A percentile compares a stretch with the other conserved stretches of the same genome.
Conservation (phyloP, 345 rosid species). For the Boechera retrofracta region DNA sequence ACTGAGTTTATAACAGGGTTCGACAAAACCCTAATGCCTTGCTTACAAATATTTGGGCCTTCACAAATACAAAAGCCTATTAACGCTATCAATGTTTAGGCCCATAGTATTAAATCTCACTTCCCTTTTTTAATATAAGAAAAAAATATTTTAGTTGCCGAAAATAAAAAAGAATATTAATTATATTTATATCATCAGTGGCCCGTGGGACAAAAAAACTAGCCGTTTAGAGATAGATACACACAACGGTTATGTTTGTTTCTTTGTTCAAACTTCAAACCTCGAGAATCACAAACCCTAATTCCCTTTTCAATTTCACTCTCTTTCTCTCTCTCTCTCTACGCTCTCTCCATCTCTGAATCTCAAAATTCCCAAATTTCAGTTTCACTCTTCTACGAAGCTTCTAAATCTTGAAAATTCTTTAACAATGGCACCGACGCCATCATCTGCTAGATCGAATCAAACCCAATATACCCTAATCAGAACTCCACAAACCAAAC, state of each 20-base stretch:
- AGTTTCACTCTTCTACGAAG: background rate
- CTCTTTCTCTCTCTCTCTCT: slow-evolving; percentile 5
- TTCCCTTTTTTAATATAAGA: background rate
- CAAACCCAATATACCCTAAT: slow-evolving; percentile 50
- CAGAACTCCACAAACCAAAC: slow-evolving; percentile 79
- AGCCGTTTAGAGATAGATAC: slow-evolving; percentile 41
- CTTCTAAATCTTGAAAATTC: slow-evolving; percentile 11
- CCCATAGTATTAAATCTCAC: background rate
- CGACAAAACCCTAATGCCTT: slow-evolving; percentile 33
- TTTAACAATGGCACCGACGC: slow-evolving; percentile 78
- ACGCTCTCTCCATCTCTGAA: slow-evolving; percentile 8
- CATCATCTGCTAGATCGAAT: slow-evolving; percentile 57
- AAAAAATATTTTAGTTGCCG: background rate
- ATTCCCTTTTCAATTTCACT: background rate
- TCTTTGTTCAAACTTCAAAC: slow-evolving; percentile 32
- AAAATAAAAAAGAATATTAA: slow-evolving; percentile 1
- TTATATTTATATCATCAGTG: background rate
- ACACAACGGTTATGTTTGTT: slow-evolving; percentile 43
- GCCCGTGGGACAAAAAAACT: slow-evolving; percentile 33
- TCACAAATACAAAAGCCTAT: slow-evolving; percentile 7
- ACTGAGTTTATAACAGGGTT: slow-evolving; percentile 21
- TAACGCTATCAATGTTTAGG: background rate
- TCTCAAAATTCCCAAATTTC: background rate
- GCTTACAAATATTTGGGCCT: slow-evolving; percentile 16
- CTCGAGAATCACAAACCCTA: slow-evolving; percentile 35